Evolutionary conservation across 2,329 filamentous ascomycete species (phyloP), one percentile per base, ranked within the genome.

Genomic region (Ceratocystis albifundus): DNA sequence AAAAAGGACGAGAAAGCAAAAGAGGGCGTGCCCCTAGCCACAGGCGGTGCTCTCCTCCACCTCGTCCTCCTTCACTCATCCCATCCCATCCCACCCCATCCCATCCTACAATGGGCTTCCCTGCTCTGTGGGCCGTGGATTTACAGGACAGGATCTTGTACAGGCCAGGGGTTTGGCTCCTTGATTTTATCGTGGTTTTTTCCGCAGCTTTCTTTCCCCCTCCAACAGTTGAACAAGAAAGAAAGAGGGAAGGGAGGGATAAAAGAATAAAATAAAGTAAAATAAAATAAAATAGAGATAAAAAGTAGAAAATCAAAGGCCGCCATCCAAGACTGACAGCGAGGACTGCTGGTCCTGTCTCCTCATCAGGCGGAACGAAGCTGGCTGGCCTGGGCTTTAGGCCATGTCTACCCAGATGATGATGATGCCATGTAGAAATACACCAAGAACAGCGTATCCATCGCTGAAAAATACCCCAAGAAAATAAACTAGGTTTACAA

Each of bases 21-120:
- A 30, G 55, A 59, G 25, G 55, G 55, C 25, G 55, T 59, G 55
- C 28, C 55, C 55, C 55, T 59, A 59, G 55, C 30, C 28, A 59
- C 55, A 32, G 55, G 30, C 25, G 28, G 55, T n/a, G 55, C 55
- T 30, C 4, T 30, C 53, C 17, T n/a, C n/a, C 48, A 20, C 36
- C 36, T 41, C 36, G 36, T 41, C 36, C 36, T 41, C 36, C 36
- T 41, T 15, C 36, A 41, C 36, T n/a, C 45, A 15, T 17, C 15
- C 45, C 45, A 17, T 48, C 44, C 44, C 44, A 46, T 17, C 15
- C 46, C 53, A 57, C 32, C 53, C 22, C 6, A 46, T 17, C 15
- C 46, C 53, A 57, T 57, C 53, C 22, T 2, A 57, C 25, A 28
- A 8, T n/a, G 20, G 25, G 53, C 53, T 59, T 59, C 55, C 55